Conservation (phyloP, 1,284 basidiomycete genomes). For the Heliocybe sulcata region DNA sequence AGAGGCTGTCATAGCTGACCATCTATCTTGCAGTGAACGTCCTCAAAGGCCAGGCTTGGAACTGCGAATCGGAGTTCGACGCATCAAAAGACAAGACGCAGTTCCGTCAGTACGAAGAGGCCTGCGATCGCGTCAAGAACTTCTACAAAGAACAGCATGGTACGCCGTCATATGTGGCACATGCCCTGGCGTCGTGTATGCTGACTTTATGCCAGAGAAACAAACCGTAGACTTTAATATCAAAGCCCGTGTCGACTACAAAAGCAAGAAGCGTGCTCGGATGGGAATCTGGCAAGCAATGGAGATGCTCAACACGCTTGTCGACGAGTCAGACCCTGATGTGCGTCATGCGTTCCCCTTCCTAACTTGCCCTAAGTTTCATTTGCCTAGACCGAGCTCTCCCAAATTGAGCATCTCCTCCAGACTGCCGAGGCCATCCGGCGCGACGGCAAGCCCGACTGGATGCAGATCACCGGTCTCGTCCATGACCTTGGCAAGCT, state of each 20-base stretch:
- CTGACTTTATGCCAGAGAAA: slow-evolving; percentile 46
- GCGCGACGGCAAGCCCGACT: slow-evolving; percentile 82
- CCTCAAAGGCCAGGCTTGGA: slow-evolving; percentile 53
- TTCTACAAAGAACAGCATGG: slow-evolving; percentile 89
- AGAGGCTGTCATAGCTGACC: neutral
- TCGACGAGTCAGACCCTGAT: slow-evolving; percentile 87
- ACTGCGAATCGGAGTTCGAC: slow-evolving; percentile 62
- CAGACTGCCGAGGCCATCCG: slow-evolving; percentile 92
- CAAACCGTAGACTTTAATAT: slow-evolving; percentile 86
- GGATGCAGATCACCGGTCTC: slow-evolving; percentile 87
- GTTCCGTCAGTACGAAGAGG: slow-evolving; percentile 71
- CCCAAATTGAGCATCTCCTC: slow-evolving; percentile 86
- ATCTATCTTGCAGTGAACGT: slow-evolving; percentile 50
- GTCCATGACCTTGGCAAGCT: slow-evolving; percentile 88
- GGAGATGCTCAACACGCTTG: slow-evolving; percentile 81
- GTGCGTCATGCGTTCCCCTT: slow-evolving; percentile 29
- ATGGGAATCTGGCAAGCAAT: slow-evolving; percentile 89
- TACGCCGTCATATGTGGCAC: slow-evolving; percentile 21
- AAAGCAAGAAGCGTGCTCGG: slow-evolving; percentile 52
- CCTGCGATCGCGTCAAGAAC: slow-evolving; percentile 80
- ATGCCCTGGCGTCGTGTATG: neutral
- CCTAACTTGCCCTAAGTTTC: slow-evolving; percentile 3
- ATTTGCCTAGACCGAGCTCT: slow-evolving; percentile 52
- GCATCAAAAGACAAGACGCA: slow-evolving; percentile 68
- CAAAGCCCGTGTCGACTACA: slow-evolving; percentile 67